These are phyloP conservation scores for Tarenaya hassleriana DNA, from an alignment of 345 rosid genomes.

Conservation along the genomic window DNA sequence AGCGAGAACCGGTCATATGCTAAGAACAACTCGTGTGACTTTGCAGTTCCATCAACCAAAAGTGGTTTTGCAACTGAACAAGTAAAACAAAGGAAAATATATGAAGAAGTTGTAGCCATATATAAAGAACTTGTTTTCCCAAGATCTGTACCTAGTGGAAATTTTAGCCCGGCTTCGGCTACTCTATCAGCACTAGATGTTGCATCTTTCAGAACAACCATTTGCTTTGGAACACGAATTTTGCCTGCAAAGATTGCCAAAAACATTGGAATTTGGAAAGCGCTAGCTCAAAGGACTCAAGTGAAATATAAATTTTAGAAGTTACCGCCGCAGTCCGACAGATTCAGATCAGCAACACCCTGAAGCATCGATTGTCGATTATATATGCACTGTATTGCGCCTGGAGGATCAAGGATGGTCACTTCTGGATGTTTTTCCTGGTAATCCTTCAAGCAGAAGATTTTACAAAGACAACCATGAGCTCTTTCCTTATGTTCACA, in stretches of 20 bases:
- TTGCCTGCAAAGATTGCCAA: conserved; percentile 42
- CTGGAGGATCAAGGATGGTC: conserved; percentile 74
- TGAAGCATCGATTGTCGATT: conserved; percentile 90
- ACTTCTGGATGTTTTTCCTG: conserved; percentile 71
- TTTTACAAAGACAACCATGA: conserved; percentile 3
- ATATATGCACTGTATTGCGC: conserved; percentile 54
- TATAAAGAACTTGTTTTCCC: neutral
- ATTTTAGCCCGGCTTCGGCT: conserved; percentile 54
- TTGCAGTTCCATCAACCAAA: conserved; percentile 78
- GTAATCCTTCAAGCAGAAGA: conserved; percentile 54
- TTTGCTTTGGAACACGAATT: conserved; percentile 69
- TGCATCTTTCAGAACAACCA: conserved; percentile 58
- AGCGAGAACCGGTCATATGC: conserved; percentile 67
- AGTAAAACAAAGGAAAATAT: neutral
- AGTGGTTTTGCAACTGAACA: conserved; percentile 86
- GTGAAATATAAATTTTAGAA: conserved; percentile 2
- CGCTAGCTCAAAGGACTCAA: neutral
- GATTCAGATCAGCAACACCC: conserved; percentile 62
- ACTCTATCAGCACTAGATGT: conserved; percentile 52
- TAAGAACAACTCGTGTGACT: conserved; percentile 78
- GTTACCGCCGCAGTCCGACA: conserved; percentile 55
- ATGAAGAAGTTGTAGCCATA: neutral
- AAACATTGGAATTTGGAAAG: conserved; percentile 8
- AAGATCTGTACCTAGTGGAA: conserved; percentile 58
- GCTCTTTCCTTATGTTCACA: conserved; percentile 6